A percentile compares a stretch with the other conserved stretches of the same genome.
Evolutionary conservation across 768 basidiomycete genomes (phyloP).

Genomic region (Hemileccinum rubropunctum): DNA sequence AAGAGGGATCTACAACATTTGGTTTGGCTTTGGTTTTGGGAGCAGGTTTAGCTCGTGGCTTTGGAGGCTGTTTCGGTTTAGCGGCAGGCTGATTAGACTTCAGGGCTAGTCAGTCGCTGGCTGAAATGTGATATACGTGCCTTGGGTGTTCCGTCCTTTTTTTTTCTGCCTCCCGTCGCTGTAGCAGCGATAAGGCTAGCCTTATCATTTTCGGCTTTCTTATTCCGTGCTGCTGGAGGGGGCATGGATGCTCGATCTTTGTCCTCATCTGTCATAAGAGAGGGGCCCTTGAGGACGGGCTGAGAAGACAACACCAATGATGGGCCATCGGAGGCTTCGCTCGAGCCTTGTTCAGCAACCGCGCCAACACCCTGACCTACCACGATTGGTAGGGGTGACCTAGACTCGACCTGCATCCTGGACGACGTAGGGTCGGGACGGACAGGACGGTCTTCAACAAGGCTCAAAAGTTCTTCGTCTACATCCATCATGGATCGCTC

Average conservation of each 20-base stretch:
- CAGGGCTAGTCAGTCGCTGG: neutral
- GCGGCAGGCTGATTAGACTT: slow-evolving; percentile 14
- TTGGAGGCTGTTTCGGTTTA: slow-evolving; percentile 31
- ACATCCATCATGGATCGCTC: slow-evolving; percentile 42
- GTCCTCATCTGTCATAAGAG: slow-evolving; percentile 15
- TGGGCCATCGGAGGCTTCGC: slow-evolving; percentile 3
- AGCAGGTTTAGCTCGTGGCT: slow-evolving; percentile 31
- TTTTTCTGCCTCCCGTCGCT: slow-evolving; percentile 35
- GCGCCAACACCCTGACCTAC: neutral
- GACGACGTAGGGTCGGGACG: neutral
- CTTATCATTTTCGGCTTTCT: slow-evolving; percentile 28
- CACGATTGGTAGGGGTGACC: neutral
- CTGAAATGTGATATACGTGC: slow-evolving; percentile 9
- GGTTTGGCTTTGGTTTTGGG: slow-evolving; percentile 29
- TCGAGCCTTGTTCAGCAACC: neutral
- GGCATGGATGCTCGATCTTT: slow-evolving; percentile 59
- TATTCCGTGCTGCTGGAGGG: slow-evolving; percentile 37
- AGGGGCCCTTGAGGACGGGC: slow-evolving; percentile 6
- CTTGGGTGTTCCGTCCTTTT: slow-evolving; percentile 25
- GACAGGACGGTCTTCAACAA: slow-evolving; percentile 52
- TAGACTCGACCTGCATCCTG: slow-evolving; percentile 2
- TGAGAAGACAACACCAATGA: slow-evolving; percentile 5
- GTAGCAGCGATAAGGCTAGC: neutral
- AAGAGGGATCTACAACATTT: slow-evolving; percentile 7
- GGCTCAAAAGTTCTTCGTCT: slow-evolving; percentile 63